phyloP scores from a whole-genome alignment of 352 stramenopile genomes.

The Phytopythium helicoides region DNA sequence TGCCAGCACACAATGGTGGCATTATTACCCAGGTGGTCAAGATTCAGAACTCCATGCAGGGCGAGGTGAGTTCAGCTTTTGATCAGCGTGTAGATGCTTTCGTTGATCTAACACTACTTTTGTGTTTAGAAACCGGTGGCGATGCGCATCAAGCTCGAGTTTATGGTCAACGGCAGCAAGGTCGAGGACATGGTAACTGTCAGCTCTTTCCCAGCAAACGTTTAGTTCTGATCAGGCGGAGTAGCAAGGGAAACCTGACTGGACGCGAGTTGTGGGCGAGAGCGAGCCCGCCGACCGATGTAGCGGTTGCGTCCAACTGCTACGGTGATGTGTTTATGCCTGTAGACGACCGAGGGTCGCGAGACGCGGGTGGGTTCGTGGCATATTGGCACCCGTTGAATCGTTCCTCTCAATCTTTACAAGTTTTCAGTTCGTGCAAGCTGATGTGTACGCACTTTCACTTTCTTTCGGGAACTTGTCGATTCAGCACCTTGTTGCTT shows the following conservation, averaged over 20 bases:
- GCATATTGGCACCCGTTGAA: too few species aligned
- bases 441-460: too few species aligned
- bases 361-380: too few species aligned
- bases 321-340: slow-evolving; percentile 6
- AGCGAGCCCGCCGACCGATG: background rate
- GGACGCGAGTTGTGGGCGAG: background rate
- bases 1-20: slow-evolving; percentile 82
- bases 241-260: background rate
- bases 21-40: slow-evolving; percentile 94
- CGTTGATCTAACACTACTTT: background rate
- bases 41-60: slow-evolving; percentile 95
- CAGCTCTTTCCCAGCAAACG: slow-evolving; percentile 66
- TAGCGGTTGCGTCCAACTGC: slow-evolving; percentile 1
- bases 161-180: slow-evolving; percentile 80
- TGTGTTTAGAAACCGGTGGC: slow-evolving; percentile 77
- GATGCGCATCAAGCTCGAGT: slow-evolving; percentile 86
- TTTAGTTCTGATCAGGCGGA: slow-evolving; percentile 34
- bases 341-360: slow-evolving; percentile 8
- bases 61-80: slow-evolving; percentile 54
- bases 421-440: too few species aligned
- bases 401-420: too few species aligned
- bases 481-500: slow-evolving; percentile 1
- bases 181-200: slow-evolving; percentile 85
- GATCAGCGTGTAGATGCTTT: background rate
- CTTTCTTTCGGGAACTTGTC: too few species aligned